Percentiles rank a stretch among this genome's conserved stretches.
These are phyloP conservation scores for Pythium guiyangense DNA, from an alignment of 352 stramenopile genomes.

Conservation along the genomic window DNA sequence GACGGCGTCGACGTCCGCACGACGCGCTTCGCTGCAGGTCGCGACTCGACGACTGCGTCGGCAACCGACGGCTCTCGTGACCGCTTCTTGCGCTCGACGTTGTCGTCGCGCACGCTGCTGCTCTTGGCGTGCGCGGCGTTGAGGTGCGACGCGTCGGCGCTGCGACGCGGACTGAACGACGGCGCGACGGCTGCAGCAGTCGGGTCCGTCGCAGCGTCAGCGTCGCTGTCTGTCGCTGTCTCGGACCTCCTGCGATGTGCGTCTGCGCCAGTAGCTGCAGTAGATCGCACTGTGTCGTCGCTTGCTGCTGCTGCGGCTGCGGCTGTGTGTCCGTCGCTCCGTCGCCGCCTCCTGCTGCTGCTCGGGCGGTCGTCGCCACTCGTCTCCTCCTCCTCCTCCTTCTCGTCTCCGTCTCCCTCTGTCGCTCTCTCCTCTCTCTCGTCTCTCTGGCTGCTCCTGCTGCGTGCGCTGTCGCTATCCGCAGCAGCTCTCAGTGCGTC, in stretches of 20 bases:
- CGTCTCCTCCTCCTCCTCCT: too few species aligned
- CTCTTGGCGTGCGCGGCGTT: too few species aligned
- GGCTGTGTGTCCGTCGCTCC: too few species aligned
- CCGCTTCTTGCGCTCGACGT: conserved; percentile 16
- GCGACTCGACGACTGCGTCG: conserved; percentile 2
- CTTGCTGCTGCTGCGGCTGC: too few species aligned
- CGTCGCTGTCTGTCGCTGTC: conserved; percentile 1
- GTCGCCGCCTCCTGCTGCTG: too few species aligned
- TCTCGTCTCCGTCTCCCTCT: too few species aligned
- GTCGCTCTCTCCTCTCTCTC: conserved; percentile 2
- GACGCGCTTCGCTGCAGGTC: conserved; percentile 20
- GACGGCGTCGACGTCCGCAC: conserved; percentile 32
- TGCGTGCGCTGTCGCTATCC: conserved; percentile 20
- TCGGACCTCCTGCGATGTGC: too few species aligned
- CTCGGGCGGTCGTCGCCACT: too few species aligned
- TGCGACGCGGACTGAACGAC: not conserved
- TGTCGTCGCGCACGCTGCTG: conserved; percentile 1
- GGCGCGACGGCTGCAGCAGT: not conserved
- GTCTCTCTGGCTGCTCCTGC: conserved; percentile 7
- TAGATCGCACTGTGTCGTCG: too few species aligned
- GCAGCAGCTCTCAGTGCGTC: too few species aligned
- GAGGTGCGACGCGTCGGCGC: not conserved
- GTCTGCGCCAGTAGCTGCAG: too few species aligned
- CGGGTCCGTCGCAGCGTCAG: not conserved
- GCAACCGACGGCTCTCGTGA: conserved; percentile 8